Conservation (phyloP, 805 yeast species). For the Lipomyces starkeyi region DNA sequence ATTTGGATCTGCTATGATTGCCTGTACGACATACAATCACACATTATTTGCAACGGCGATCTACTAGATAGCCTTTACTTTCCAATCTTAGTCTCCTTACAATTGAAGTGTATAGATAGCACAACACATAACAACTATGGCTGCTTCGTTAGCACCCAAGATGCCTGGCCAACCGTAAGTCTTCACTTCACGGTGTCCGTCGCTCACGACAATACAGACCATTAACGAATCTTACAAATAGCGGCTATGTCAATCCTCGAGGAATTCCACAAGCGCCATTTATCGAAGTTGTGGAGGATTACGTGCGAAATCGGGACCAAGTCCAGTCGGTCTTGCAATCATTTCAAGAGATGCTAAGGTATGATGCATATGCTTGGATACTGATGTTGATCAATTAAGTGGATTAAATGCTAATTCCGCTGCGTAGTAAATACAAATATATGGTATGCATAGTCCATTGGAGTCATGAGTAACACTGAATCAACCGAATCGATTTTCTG, state of each 20-base stretch:
- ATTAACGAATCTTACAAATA: conserved; percentile 4
- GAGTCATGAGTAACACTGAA: conserved; percentile 41
- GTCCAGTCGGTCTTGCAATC: conserved; percentile 71
- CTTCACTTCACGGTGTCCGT: background rate
- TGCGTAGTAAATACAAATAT: conserved; percentile 70
- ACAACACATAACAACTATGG: background rate
- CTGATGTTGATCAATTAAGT: background rate
- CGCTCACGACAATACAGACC: background rate
- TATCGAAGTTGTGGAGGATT: conserved; percentile 78
- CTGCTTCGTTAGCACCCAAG: background rate
- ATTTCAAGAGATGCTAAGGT: conserved; percentile 83
- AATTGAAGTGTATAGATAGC: background rate
- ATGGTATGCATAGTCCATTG: conserved; percentile 59
- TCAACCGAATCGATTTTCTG: conserved; percentile 11
- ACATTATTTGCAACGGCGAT: background rate
- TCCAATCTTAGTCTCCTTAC: background rate
- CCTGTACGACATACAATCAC: background rate
- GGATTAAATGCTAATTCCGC: background rate
- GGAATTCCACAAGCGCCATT: conserved; percentile 98
- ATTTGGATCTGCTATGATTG: background rate
- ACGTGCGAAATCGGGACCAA: conserved; percentile 70
- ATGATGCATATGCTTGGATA: conserved; percentile 23
- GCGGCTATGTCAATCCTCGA: conserved; percentile 67
- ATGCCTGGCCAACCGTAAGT: background rate
- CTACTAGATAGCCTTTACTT: background rate